phyloP scores from a whole-genome alignment of 2,329 filamentous ascomycete genomes.

The Xylariaceae sp. region DNA sequence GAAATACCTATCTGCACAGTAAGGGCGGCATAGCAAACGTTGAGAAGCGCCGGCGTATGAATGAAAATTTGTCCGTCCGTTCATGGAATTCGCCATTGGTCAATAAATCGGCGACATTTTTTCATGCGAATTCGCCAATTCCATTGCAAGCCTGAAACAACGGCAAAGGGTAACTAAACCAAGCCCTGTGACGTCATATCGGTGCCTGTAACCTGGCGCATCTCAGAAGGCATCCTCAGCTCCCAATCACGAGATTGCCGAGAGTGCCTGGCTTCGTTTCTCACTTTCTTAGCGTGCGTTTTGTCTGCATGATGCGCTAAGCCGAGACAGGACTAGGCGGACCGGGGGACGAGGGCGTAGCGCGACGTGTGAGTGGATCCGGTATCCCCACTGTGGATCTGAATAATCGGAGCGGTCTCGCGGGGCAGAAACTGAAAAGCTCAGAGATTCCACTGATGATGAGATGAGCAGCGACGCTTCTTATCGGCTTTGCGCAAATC shows the following conservation, averaged over 20 bases:
- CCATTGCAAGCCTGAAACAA: background rate
- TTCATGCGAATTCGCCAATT: too few species aligned
- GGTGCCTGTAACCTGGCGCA: background rate
- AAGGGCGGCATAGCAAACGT: too few species aligned
- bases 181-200: conserved; percentile 12
- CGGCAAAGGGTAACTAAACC: conserved; percentile 4
- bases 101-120: background rate
- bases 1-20: too few species aligned
- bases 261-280: background rate
- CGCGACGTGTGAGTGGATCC: background rate
- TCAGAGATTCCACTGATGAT: conserved; percentile 9
- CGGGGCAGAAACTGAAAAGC: conserved; percentile 27
- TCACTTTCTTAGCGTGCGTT: background rate
- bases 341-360: background rate
- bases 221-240: background rate
- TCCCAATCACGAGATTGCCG: background rate
- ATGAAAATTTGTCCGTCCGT: too few species aligned
- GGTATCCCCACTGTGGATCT: background rate
- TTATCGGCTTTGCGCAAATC: conserved; percentile 13
- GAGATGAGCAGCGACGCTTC: background rate
- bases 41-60: too few species aligned
- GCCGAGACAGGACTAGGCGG: background rate
- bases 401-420: conserved; percentile 20
- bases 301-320: background rate
- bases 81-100: conserved; percentile 19